phyloP scores from a whole-genome alignment of 139 green algal species.

The Micractinium sp. region DNA sequence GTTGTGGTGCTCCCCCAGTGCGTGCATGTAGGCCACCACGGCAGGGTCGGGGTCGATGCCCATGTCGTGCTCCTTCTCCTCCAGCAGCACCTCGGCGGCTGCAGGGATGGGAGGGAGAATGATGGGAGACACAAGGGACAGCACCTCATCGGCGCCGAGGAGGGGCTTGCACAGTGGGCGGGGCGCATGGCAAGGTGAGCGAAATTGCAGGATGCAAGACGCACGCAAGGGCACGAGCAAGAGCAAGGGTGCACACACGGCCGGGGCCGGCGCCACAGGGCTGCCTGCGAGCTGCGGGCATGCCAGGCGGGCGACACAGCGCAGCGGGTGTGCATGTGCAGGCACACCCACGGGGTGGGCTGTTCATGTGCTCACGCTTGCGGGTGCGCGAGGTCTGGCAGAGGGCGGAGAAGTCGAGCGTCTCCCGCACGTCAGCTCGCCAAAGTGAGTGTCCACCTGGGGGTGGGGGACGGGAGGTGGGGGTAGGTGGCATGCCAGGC shows the following conservation, averaged over 20 bases:
- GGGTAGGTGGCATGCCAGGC: too few species aligned
- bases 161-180: too few species aligned
- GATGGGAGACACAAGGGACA: too few species aligned
- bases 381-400: constrained; percentile 9
- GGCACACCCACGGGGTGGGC: too few species aligned
- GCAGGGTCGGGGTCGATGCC: constrained; percentile 20
- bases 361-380: too few species aligned
- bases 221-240: neutral
- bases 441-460: constrained; percentile 52
- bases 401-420: constrained; percentile 55
- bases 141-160: too few species aligned
- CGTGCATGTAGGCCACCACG: too few species aligned
- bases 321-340: neutral
- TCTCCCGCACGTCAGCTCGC: constrained; percentile 64
- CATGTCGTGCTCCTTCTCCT: constrained; percentile 16
- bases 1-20: neutral
- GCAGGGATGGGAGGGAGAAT: neutral
- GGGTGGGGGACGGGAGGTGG: neutral
- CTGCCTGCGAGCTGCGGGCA: neutral
- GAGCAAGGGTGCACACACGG: neutral
- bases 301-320: neutral
- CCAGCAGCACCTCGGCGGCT: neutral
- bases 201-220: too few species aligned
- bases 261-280: too few species aligned
- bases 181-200: too few species aligned